These are phyloP conservation scores for Fusarium sp. DNA, from an alignment of 2,329 filamentous ascomycete genomes.

Conservation along the genomic window DNA sequence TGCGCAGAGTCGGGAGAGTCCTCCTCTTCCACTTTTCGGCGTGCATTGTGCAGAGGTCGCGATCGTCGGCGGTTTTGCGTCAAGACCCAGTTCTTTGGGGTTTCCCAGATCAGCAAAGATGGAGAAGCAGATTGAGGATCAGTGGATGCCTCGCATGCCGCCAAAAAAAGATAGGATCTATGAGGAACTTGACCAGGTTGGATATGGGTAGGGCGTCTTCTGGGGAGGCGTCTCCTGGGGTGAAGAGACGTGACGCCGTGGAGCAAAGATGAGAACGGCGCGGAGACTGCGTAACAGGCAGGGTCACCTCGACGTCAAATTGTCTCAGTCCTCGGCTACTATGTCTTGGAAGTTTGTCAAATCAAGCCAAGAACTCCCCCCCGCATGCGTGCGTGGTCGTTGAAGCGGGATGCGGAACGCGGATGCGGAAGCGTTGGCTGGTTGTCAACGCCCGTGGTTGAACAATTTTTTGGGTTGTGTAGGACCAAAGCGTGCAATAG, in stretches of 20 bases:
- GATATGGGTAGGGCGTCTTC: conserved; percentile 24
- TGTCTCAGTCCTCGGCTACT: conserved; percentile 37
- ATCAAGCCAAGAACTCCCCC: conserved; percentile 22
- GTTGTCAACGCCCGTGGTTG: conserved; percentile 10
- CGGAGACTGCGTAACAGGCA: conserved; percentile 12
- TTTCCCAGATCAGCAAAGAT: conserved; percentile 12
- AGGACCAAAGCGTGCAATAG: conserved; percentile 19
- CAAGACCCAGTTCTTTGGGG: not conserved
- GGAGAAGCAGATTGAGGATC: conserved; percentile 17
- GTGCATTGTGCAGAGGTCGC: conserved; percentile 39
- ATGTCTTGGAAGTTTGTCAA: conserved; percentile 35
- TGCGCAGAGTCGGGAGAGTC: conserved; percentile 45
- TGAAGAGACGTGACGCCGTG: conserved; percentile 1
- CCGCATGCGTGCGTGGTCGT: conserved; percentile 36
- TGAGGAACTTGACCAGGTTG: conserved; percentile 13
- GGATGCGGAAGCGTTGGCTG: conserved; percentile 15
- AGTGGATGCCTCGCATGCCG: conserved; percentile 34
- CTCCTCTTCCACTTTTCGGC: conserved; percentile 50
- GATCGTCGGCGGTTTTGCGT: not conserved
- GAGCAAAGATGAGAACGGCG: conserved; percentile 16
- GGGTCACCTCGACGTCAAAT: conserved; percentile 36
- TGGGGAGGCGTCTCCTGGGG: conserved; percentile 14
- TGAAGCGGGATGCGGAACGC: conserved; percentile 11
- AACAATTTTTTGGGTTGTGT: conserved; percentile 24
- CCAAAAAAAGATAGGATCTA: conserved; percentile 13